Evolutionary conservation across 306 rosid species (phyloP).

Genomic region (Quercus glauca): DNA sequence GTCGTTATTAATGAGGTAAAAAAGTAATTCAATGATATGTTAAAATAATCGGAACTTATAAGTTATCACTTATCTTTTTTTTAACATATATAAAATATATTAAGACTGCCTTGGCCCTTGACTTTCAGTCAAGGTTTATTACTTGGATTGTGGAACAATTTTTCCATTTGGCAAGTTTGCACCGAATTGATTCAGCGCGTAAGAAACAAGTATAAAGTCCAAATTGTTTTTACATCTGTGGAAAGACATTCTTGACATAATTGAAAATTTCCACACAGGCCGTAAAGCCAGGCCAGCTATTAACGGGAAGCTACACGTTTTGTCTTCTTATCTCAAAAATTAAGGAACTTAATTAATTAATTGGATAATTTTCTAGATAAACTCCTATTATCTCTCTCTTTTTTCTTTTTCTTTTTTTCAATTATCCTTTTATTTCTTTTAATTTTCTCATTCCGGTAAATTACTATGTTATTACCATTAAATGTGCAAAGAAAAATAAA

Average conservation of each 20-base stretch:
- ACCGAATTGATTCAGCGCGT: neutral
- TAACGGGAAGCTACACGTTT: neutral
- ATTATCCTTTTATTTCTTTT: neutral
- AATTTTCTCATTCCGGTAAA: no score
- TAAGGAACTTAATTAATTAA: neutral
- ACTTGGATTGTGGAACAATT: no score
- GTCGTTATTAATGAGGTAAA: fast-evolving
- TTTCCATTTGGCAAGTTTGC: neutral
- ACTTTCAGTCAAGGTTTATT: no score
- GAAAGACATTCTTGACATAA: no score
- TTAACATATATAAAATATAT: no score
- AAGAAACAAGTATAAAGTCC: no score
- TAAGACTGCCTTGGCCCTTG: no score
- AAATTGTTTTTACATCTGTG: no score
- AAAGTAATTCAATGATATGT: no score
- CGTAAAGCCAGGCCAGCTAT: slow-evolving; percentile 22
- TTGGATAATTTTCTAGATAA: neutral
- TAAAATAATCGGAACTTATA: fast-evolving
- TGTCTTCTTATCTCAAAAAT: slow-evolving; percentile 11
- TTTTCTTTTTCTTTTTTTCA: neutral
- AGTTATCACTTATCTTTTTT: no score
- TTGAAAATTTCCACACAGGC: neutral
- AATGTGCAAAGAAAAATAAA: no score
- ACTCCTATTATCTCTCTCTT: neutral
- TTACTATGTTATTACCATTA: no score